Evolutionary conservation across 1,284 basidiomycete species (phyloP), one percentile per base, ranked within the genome.

Genomic region (Malassezia pachydermatis): DNA sequence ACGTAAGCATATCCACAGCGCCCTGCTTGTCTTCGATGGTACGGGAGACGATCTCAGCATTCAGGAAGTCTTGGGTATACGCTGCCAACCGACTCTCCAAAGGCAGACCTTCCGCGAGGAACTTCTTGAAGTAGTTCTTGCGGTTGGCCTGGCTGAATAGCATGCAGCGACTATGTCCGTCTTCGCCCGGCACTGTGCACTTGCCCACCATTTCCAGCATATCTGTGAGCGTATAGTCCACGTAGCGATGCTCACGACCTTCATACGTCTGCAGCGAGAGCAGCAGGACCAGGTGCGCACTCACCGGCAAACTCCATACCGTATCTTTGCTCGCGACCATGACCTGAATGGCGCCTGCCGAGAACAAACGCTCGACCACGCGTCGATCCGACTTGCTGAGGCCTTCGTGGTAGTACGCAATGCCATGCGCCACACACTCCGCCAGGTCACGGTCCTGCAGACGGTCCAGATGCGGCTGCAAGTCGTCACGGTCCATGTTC

Each of bases 191-290:
- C 6, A 53, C 27, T 69, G 89, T 95, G 1, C 92, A 90, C 17
- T 84, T 80, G 34, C 94, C 94, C 81, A 98, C 94, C 92, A 98
- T 98, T 69, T 98, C 90, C 2, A 98, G 79, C 10, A 98, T 84
- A 62, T 96, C 90, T 77, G 92, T 88, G 51, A 98, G 86, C 2
- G 94, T 86, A 67, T 96, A 98, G 74, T 98, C 92, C 61, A 94
- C 79, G 63, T 99, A 98, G 42, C 92, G 86, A 48, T 72, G 66
- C 44, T 72, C 65, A 14, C 63, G 62, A 9, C 70, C 70, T 70
- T 98, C 89, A 65, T 87, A 98, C 51, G 76, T 85, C 72, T 98
- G 94, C 1, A 96, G 87, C 24, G 90, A 90, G 88, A 98, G 95
- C 67, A 98, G 86, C 66, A 99, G 83, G 41, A 96, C 90, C 84